Percentiles rank a stretch among this genome's conserved stretches.
Conservation (phyloP, 1,284 basidiomycete species). For the Fomitopsis palustris region DNA sequence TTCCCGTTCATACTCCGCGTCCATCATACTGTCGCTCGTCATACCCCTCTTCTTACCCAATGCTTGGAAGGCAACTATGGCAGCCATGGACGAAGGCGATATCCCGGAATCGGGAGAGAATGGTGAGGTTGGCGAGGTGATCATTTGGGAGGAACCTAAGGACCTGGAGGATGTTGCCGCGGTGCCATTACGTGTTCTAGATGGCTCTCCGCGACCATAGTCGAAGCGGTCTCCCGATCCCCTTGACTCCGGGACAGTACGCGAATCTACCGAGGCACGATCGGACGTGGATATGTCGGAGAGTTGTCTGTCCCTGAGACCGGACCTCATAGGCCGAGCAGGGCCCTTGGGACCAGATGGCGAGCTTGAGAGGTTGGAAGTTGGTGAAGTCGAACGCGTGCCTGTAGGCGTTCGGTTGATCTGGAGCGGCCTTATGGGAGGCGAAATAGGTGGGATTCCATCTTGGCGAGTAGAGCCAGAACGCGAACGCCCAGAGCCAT, state of each 20-base stretch:
- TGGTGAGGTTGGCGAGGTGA: constrained; percentile 19
- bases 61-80: constrained; percentile 64
- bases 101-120: constrained; percentile 19
- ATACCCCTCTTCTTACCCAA: constrained; percentile 54
- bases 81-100: constrained; percentile 46
- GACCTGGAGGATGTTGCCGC: constrained; percentile 14
- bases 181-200: constrained; percentile 19
- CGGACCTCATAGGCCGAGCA: constrained; percentile 32
- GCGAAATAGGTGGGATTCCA: constrained; percentile 13
- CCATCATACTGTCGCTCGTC: constrained; percentile 41
- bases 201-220: constrained; percentile 21
- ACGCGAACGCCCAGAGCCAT: constrained; percentile 23
- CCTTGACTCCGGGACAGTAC: constrained; percentile 22
- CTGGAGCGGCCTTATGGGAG: constrained; percentile 47
- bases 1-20: constrained; percentile 44
- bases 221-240: constrained; percentile 25
- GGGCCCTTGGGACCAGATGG: constrained; percentile 22
- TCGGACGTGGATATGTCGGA: constrained; percentile 31
- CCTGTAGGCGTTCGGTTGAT: constrained; percentile 34
- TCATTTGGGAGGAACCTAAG: constrained; percentile 11
- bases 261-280: constrained; percentile 24
- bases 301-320: constrained; percentile 28
- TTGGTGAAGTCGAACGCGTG: constrained; percentile 31
- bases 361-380: constrained; percentile 21
- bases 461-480: constrained; percentile 20